Evolutionary conservation across 2,329 filamentous ascomycete genomes (phyloP).

Genomic region (Aureobasidium sp.): DNA sequence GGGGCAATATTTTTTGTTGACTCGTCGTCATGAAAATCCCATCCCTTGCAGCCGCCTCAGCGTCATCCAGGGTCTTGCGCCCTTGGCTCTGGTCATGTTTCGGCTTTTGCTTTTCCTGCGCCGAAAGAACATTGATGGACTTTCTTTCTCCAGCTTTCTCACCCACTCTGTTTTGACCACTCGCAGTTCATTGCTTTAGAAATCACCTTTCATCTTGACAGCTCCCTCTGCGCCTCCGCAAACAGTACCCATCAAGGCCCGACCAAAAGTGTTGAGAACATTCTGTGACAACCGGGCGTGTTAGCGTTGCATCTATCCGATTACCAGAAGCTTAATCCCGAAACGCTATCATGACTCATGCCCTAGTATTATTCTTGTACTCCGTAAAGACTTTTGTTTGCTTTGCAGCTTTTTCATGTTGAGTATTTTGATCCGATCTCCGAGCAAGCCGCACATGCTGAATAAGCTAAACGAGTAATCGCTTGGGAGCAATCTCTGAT

Average conservation of each 20-base stretch:
- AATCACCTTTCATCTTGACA: background rate
- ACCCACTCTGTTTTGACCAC: conserved; percentile 4
- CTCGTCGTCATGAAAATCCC: conserved; percentile 10
- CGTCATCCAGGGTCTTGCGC: conserved; percentile 7
- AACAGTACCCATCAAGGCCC: background rate
- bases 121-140: background rate
- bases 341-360: conserved; percentile 8
- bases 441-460: background rate
- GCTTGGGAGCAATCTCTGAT: no score
- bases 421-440: background rate
- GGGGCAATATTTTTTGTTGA: conserved; percentile 11
- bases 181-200: background rate
- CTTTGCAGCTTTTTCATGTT: background rate
- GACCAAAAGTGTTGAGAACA: background rate
- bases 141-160: conserved; percentile 1
- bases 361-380: background rate
- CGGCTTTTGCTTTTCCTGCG: background rate
- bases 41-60: background rate
- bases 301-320: conserved; percentile 11
- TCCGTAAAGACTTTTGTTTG: background rate
- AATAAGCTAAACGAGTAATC: no score
- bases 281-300: conserved; percentile 3
- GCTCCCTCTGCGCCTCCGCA: background rate
- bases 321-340: background rate
- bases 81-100: background rate